Base-by-base conservation (phyloP, 495 filamentous ascomycete genomes). In the Aspergillus biplanus region DNA sequence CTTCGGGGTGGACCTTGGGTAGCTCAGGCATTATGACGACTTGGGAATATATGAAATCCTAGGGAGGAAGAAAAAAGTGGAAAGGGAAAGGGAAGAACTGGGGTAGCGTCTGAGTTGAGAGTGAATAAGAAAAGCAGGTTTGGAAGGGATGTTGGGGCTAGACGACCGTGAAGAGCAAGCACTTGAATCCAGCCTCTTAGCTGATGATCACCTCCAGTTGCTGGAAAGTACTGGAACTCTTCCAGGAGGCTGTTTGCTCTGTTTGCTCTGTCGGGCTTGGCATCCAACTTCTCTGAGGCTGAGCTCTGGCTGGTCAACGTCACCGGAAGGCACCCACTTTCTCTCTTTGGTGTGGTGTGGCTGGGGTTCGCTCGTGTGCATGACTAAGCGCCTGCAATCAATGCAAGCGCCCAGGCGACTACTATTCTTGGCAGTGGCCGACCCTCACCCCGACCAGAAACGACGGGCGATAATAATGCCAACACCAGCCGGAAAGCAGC, bases 171-270 rank as follows among this genome's bases (percentile, higher is more conserved):
- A 59, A 58, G 59, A 59, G 55, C 59, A 60, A 58, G 62, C 62
- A 66, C 59, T 65, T 61, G 49, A 52, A 52, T 60, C 59, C 52
- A 54, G 47, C 59, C 49, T 54, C 57, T 65, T 67, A 65, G 65
- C 63, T 62, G 69, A 57, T 58, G 69, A 64, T 67, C 62, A 63
- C 42, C 67, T 58, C 48, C 21, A 57, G 50, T 44, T 68, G 66
- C 63, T 78, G 73, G 75, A 78, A 78, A 68, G 71, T 78, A 76
- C 74, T 75, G 73, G 75, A 78, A 78, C 67, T 63, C 59, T 66
- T 62, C 55, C 56, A 54, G 33, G 57, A 35, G 32, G 16, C 34
- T 61, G 74, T 78, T 78, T 78, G 76, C 56, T 59, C 59, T 47
- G 72, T 79, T 79, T 79, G 76, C 49, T 9, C 31, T 32, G 35